Conservation (phyloP, 2,329 filamentous ascomycete species). For the Fusarium luffae region DNA sequence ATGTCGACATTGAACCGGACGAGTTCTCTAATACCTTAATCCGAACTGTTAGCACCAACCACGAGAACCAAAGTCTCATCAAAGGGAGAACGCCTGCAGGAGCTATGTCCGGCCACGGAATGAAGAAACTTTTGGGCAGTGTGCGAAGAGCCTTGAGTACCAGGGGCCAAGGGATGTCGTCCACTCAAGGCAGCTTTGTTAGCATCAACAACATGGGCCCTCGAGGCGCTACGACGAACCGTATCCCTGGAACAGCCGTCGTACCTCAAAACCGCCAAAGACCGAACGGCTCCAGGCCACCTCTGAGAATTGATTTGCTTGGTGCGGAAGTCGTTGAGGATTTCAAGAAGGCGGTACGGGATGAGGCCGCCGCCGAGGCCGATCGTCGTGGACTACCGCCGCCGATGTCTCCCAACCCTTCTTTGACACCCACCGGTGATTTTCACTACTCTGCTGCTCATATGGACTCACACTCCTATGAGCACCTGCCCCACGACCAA, state of each 20-base stretch:
- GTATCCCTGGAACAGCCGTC: slow-evolving; percentile 68
- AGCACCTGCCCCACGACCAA: slow-evolving; percentile 48
- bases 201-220: slow-evolving; percentile 62
- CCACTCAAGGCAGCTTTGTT: slow-evolving; percentile 60
- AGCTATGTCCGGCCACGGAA: slow-evolving; percentile 76
- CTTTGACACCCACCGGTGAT: slow-evolving; percentile 45
- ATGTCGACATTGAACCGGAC: slow-evolving; percentile 74
- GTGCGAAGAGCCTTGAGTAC: slow-evolving; percentile 85
- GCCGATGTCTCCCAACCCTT: slow-evolving; percentile 40
- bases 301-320: slow-evolving; percentile 81
- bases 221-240: slow-evolving; percentile 66
- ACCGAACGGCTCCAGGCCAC: slow-evolving; percentile 58
- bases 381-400: slow-evolving; percentile 41
- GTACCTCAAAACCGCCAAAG: slow-evolving; percentile 65
- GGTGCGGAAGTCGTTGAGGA: slow-evolving; percentile 82
- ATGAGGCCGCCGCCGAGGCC: slow-evolving; percentile 63
- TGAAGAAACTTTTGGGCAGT: slow-evolving; percentile 87
- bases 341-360: slow-evolving; percentile 79
- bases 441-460: slow-evolving; percentile 58
- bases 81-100: slow-evolving; percentile 64
- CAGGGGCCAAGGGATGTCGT: slow-evolving; percentile 57
- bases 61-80: slow-evolving; percentile 51
- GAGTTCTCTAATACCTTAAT: slow-evolving; percentile 59
- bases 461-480: slow-evolving; percentile 54
- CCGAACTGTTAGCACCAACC: slow-evolving; percentile 65